A percentile compares a stretch with the other conserved stretches of the same genome.
phyloP scores from a whole-genome alignment of 306 rosid species.

The Arachis stenosperma region DNA sequence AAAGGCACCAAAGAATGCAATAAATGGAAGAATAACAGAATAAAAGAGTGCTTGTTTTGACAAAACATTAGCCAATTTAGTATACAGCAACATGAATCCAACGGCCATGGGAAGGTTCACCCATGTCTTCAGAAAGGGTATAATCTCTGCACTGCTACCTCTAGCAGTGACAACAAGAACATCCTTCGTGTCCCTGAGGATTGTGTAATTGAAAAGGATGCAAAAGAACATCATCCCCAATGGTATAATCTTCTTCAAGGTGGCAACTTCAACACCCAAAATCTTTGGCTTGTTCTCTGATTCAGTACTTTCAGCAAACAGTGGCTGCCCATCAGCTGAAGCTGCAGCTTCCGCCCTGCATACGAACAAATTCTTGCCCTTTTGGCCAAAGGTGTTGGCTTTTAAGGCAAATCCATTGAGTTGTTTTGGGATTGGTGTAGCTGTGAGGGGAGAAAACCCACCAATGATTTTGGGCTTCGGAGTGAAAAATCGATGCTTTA shows the following conservation, averaged over 20 bases:
- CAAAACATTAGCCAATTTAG: constrained; percentile 74
- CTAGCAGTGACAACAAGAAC: constrained; percentile 98
- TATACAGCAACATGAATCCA: constrained; percentile 92
- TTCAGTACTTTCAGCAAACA: constrained; percentile 43
- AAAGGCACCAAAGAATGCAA: constrained; percentile 93
- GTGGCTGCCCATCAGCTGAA: constrained; percentile 59
- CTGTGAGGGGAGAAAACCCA: constrained; percentile 55
- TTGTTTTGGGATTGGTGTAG: constrained; percentile 56
- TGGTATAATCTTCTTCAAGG: constrained; percentile 89
- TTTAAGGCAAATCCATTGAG: constrained; percentile 46
- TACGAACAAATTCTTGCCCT: constrained; percentile 54
- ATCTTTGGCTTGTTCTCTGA: constrained; percentile 55
- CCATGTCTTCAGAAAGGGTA: constrained; percentile 96
- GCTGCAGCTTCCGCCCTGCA: constrained; percentile 90
- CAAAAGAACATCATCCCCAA: constrained; percentile 98
- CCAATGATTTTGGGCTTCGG: constrained; percentile 57
- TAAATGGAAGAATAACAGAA: constrained; percentile 79
- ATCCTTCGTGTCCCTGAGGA: constrained; percentile 91
- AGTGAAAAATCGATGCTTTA: constrained; percentile 62
- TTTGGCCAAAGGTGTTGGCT: constrained; percentile 38
- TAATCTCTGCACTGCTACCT: constrained; percentile 99
- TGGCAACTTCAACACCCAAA: constrained; percentile 69
- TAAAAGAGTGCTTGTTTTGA: constrained; percentile 93
- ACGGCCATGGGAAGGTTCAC: constrained; percentile 98
- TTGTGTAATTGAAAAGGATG: constrained; percentile 90